These are phyloP conservation scores for Tolypocladium tundrense DNA, from an alignment of 2,329 filamentous ascomycete species.

Conservation along the genomic window DNA sequence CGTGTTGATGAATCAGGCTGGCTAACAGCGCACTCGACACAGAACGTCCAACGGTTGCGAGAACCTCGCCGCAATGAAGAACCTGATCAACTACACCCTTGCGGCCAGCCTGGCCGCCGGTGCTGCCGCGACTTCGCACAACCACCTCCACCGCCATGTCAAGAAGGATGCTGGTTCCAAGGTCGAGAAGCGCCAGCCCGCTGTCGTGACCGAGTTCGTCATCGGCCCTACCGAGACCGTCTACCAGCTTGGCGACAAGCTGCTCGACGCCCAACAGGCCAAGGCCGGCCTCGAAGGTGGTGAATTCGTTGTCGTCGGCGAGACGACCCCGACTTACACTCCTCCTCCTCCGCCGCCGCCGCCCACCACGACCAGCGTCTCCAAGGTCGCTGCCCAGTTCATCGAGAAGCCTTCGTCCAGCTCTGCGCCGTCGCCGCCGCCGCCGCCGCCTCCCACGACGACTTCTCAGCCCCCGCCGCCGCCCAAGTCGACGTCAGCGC, in stretches of 20 bases:
- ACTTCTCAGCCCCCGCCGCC: slow-evolving; percentile 5
- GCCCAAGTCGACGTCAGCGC: slow-evolving; percentile 2
- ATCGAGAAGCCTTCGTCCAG: slow-evolving; percentile 30
- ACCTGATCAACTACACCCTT: slow-evolving; percentile 32
- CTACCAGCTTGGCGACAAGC: slow-evolving; percentile 60
- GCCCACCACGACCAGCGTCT: slow-evolving; percentile 22
- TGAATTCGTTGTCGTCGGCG: slow-evolving; percentile 55
- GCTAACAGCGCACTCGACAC: not conserved
- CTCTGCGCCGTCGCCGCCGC: slow-evolving; percentile 2
- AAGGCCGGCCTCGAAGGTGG: slow-evolving; percentile 62
- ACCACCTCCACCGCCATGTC: slow-evolving; percentile 49
- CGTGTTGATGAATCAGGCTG: not conserved
- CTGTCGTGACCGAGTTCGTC: slow-evolving; percentile 41
- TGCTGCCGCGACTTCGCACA: slow-evolving; percentile 50
- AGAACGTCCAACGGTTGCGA: not conserved
- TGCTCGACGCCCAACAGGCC: slow-evolving; percentile 54
- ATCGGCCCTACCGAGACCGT: slow-evolving; percentile 54
- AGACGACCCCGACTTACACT: slow-evolving; percentile 42
- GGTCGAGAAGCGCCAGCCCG: slow-evolving; percentile 35
- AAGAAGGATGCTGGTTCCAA: slow-evolving; percentile 39
- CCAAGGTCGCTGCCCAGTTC: slow-evolving; percentile 35
- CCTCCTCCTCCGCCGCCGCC: slow-evolving; percentile 29
- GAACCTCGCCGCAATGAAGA: slow-evolving; percentile 5
- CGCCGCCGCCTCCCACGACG: slow-evolving; percentile 9
- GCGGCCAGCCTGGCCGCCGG: slow-evolving; percentile 42